Base-by-base conservation (phyloP, 371 early-diverging fungal genomes). In the Mortierella sp. region DNA sequence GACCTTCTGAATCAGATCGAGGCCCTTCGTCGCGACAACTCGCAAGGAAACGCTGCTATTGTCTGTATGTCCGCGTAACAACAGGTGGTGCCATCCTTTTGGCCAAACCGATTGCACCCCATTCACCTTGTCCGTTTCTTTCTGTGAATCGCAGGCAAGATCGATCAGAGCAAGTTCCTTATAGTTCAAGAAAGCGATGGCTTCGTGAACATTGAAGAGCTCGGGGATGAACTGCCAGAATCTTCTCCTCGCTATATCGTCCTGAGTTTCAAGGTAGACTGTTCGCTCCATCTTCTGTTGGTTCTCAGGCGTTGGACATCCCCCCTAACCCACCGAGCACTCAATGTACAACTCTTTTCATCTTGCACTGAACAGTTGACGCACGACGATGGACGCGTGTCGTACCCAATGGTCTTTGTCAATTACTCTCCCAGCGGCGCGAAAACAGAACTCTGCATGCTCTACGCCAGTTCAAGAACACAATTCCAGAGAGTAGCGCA, bases 391-490 rank as follows among this genome's bases (percentile, higher is more conserved):
- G 90, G 90, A 19, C 84, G 91, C 0, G 73, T 78, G 34, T 88
- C 89, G 18, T 91, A 82, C 48, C 92, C 92, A 0, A 63, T 91
- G 21, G 74, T 89, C 1, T 87, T 90, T 45, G 73, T 91, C 16
- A 89, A 87, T 58, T 91, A 90, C 81, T 80, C 87, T 16, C 92
- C 92, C 6, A 65, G 58, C 12, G 82, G 87, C 6, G 85, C 85
- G 19, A 83, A 84, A 45, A 82, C 90, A 1, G 82, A 82, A 28
- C 58, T 84, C 19, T 80, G 83, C 58, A 90, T 91, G 90, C 58
- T 86, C 79, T 91, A 91, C 56, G 88, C 91, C 47, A 87, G 88
- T 57, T 87, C 90, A 30, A 89, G 87, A 72, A 85, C 83, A 16
- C 78, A 80, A 70, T 86, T 91, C 53, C 89, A 87, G 67, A 82